These are phyloP conservation scores for Macaranga tanarius DNA, from an alignment of 441 rosid species.

Conservation along the genomic window DNA sequence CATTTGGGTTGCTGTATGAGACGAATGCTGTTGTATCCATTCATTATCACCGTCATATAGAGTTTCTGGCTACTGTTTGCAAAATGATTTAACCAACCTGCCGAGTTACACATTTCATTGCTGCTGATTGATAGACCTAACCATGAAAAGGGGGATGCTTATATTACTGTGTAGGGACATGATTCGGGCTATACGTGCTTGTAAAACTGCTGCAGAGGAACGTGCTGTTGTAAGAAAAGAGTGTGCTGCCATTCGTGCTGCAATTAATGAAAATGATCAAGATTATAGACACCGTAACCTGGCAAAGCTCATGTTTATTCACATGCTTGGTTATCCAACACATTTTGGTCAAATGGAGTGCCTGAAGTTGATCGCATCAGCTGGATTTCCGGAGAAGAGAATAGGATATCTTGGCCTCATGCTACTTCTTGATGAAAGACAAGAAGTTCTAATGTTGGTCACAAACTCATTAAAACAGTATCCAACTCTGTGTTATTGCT, in stretches of 20 bases:
- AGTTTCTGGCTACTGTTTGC: background rate
- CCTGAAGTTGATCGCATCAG: slow-evolving; percentile 86
- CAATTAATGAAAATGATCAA: slow-evolving; percentile 84
- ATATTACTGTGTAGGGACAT: slow-evolving; percentile 72
- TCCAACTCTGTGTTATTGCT: slow-evolving; percentile 38
- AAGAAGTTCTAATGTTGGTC: slow-evolving; percentile 98
- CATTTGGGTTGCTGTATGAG: too few relatives aligned
- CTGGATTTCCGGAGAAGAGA: slow-evolving; percentile 98
- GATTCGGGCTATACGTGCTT: slow-evolving; percentile 95
- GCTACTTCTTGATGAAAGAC: slow-evolving; percentile 99
- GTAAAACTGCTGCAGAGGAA: slow-evolving; percentile 99
- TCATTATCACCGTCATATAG: background rate
- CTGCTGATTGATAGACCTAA: background rate
- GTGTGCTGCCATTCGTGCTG: slow-evolving; percentile 91
- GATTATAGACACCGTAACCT: slow-evolving; percentile 68
- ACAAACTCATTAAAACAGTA: slow-evolving; percentile 99
- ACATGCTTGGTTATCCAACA: slow-evolving; percentile 99
- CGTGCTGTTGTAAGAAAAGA: slow-evolving; percentile 96
- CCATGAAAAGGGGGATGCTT: background rate
- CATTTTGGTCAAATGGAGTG: slow-evolving; percentile 99
- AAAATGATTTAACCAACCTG: background rate
- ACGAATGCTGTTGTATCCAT: too few relatives aligned
- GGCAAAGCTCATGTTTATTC: slow-evolving; percentile 99
- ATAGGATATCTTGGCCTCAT: slow-evolving; percentile 97
- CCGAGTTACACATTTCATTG: background rate